Evolutionary conservation across 495 filamentous ascomycete species (phyloP).

Genomic region (Astrothelium macrocarpum): DNA sequence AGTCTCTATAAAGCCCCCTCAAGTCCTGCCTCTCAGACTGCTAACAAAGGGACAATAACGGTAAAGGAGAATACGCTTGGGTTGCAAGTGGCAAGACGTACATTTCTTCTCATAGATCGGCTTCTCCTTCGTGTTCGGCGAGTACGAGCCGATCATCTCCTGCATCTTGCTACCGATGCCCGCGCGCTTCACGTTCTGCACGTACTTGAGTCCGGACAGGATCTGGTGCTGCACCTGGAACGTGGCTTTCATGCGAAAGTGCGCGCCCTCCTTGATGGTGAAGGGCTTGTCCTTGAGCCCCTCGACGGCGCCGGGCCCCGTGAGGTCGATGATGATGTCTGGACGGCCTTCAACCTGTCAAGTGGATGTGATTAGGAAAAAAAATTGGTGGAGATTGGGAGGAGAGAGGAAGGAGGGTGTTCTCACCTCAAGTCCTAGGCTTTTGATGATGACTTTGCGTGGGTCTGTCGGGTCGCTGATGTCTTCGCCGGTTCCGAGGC

Average conservation of each 20-base stretch:
- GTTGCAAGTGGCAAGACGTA: slow-evolving; percentile 40
- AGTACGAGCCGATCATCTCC: slow-evolving; percentile 95
- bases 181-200: slow-evolving; percentile 85
- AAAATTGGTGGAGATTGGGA: not conserved
- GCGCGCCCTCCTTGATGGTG: slow-evolving; percentile 89
- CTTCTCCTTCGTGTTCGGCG: slow-evolving; percentile 76
- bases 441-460: slow-evolving; percentile 78
- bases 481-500: slow-evolving; percentile 51
- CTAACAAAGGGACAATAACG: no score
- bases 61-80: not conserved
- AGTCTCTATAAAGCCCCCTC: no score
- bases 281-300: slow-evolving; percentile 80
- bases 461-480: slow-evolving; percentile 55
- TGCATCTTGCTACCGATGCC: slow-evolving; percentile 77
- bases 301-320: slow-evolving; percentile 50
- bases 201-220: slow-evolving; percentile 84
- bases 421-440: slow-evolving; percentile 63
- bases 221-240: slow-evolving; percentile 97
- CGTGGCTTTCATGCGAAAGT: slow-evolving; percentile 81
- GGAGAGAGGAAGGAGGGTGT: not conserved
- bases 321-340: slow-evolving; percentile 79
- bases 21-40: no score
- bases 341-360: slow-evolving; percentile 52
- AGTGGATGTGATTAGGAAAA: not conserved
- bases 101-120: slow-evolving; percentile 82